These are phyloP conservation scores for Naganishia sp. DNA, from an alignment of 1,284 basidiomycete genomes.

Conservation along the genomic window DNA sequence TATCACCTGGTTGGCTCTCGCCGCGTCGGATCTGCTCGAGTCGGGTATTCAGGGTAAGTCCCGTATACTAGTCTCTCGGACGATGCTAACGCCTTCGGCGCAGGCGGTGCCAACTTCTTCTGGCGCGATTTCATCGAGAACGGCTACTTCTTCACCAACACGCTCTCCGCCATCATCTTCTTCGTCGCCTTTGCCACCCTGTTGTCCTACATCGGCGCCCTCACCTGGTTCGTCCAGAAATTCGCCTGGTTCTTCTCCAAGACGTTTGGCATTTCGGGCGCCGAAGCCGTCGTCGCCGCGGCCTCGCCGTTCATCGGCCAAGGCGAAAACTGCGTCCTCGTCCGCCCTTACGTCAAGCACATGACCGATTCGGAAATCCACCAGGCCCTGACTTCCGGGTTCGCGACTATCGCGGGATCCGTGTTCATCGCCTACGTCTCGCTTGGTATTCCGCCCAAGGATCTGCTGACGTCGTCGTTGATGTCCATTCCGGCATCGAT, in stretches of 20 bases:
- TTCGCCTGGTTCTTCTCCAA: constrained; percentile 91
- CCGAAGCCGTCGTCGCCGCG: constrained; percentile 86
- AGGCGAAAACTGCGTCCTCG: constrained; percentile 77
- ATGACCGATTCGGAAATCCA: constrained; percentile 90
- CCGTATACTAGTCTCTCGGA: background rate
- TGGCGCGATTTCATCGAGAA: constrained; percentile 59
- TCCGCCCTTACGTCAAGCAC: constrained; percentile 78
- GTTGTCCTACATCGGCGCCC: constrained; percentile 71
- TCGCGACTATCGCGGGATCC: constrained; percentile 84
- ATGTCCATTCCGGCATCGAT: constrained; percentile 95
- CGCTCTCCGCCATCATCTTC: constrained; percentile 72
- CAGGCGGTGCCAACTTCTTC: constrained; percentile 33
- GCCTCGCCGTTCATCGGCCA: constrained; percentile 89
- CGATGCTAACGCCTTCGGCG: background rate
- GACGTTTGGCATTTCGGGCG: constrained; percentile 60
- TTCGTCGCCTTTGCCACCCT: constrained; percentile 78
- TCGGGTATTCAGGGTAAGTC: constrained; percentile 33
- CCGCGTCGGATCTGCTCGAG: constrained; percentile 69
- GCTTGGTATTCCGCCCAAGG: constrained; percentile 75
- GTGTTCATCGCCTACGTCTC: constrained; percentile 81
- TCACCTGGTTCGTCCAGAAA: constrained; percentile 83
- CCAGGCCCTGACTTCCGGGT: constrained; percentile 83
- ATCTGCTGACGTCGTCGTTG: constrained; percentile 83
- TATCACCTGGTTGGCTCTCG: constrained; percentile 75
- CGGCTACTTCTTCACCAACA: constrained; percentile 77